Base-by-base conservation (phyloP, 345 rosid species). In the Leavenworthia alabamica region DNA sequence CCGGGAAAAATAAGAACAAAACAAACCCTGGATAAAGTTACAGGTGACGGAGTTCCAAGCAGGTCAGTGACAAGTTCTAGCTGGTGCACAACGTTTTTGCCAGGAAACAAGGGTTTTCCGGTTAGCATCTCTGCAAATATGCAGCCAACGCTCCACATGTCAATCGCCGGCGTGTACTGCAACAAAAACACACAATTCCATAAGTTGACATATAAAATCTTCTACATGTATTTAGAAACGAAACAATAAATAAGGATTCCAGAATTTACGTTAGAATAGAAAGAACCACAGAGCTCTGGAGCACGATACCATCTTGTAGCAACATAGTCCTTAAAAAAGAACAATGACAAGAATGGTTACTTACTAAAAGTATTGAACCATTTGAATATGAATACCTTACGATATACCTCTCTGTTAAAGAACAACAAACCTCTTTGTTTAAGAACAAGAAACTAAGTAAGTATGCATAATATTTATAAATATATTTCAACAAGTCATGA, bases 241-340 rank as follows among this genome's bases (percentile, higher is more conserved):
- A 20, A 40, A 56, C 12, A 17, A 56, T 35, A 37, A 53, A 54
- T n/a, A 35, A n/a, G 60, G 31, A 47, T 3, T 6, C 11, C 47
- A 69, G 22, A 10, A 58, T 70, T 68, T 78, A 87, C 99, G 75
- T 86, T 93, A 67, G 97, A 89, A 70, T 73, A 93, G 70, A 93
- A 93, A 28, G 88, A 89, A 70, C 99, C 96, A 60, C 99, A 93
- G 45, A 93, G 94, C 76, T 93, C 99, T 32, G 99, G 97, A 69
- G 99, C 99, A 72, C 97, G 96, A 60, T 93, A 93, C 99, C 99
- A 93, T 76, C 97, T 80, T 60, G 99, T 93, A 40, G 99, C 99
- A 66, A 93, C 99, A 62, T 93, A 93, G 82, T 93, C 99, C 99
- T 93, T 73, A 31, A 78, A 52, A 75, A 77, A 81, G 64, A 17